Evolutionary conservation across 768 basidiomycete genomes (phyloP), one percentile per base, ranked within the genome.

Genomic region (Boletus eberwhitei): DNA sequence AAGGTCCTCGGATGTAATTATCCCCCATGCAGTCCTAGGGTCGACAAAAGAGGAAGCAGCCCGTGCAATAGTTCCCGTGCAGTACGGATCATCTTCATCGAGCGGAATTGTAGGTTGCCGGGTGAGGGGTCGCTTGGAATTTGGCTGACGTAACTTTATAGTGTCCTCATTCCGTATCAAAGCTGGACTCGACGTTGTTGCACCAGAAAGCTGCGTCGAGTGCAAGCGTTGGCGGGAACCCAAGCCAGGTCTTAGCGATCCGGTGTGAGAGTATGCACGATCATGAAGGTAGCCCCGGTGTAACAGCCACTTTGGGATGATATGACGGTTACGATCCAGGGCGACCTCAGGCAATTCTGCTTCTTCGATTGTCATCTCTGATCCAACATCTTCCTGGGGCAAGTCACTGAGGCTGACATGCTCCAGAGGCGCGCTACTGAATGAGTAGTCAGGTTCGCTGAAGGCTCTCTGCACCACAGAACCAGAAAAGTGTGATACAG

Each of bases 331-430:
- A 58, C 85, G 85, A 63, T 95, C 94, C 45, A 99, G 79, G 8
- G 84, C 85, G 14, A 99, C 97, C 71, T 98, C 96, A 1, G 97
- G 97, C 64, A 98, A 78, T 71, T 98, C 96, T 17, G 89, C 82
- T 61, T 87, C 88, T 49, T 82, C 84, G 2, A 66, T 53, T 36
- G 72, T 71, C 12, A 76, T 79, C 60, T 85, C 84, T 21, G 72
- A 79, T 26, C 68, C 56, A 7, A 52, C 65, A 22, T 66, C 70
- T 44, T 73, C 71, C 44, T 68, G 67, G 53, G 60, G 42, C 52
- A 64, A 47, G 35, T 26, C 40, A 24, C 21, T 32, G 8, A 50
- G 16, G n/a, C n/a, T 17, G n/a, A 40, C 39, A 13, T 50, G 38
- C 19, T 49, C 49, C 29, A 57, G 38, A 36, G 48, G 44, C 31